Evolutionary conservation across 805 yeast species (phyloP), one percentile per base, ranked within the genome.

Genomic region (Metschnikowia amazonensis): DNA sequence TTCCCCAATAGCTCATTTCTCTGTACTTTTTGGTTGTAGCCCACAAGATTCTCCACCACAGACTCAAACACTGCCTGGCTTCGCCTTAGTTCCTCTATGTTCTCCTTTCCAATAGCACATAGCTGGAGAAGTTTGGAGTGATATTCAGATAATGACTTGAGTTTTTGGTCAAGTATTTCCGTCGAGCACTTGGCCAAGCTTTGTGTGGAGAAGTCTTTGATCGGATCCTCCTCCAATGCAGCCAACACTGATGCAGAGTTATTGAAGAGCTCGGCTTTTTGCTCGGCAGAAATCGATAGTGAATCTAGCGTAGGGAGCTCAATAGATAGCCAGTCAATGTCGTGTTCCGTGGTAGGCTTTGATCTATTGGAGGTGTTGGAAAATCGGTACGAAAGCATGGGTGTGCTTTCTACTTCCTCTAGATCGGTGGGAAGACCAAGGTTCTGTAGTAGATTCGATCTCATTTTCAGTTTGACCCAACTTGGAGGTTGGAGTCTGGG

Each of bases 11-110:
- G 57, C 49, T 70, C 74, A 34, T 70, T 69, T 42, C 92, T 72
- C 55, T 86, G 77, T 42, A 85, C 56, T 56, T 87, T 79, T 63
- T 94, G 97, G 5, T 96, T 86, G 60, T 90, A 89, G 6, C 96
- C 97, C 13, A 90, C 86, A 55, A 90, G 68, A 56, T 88, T 89
- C 59, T 89, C 96, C 34, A 94, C 89, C 53, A 94, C 95, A 2
- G 84, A 76, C 55, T 92, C 96, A 60, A 84, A 89, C 13, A 90
- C 79, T 28, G 76, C 77, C 56, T 86, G 85, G 61, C 89, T 95
- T 35, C 72, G 75, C 46, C 69, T 69, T 16, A 82, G 65, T 7
- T 74, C 80, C 29, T 62, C 60, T 39, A 76, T 69, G 47, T 76
- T 69, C 49, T 75, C 63, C 40, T 71, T 70, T 85, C 90, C 82